phyloP scores from a whole-genome alignment of 139 green algal genomes.

The Closterium sp. region DNA sequence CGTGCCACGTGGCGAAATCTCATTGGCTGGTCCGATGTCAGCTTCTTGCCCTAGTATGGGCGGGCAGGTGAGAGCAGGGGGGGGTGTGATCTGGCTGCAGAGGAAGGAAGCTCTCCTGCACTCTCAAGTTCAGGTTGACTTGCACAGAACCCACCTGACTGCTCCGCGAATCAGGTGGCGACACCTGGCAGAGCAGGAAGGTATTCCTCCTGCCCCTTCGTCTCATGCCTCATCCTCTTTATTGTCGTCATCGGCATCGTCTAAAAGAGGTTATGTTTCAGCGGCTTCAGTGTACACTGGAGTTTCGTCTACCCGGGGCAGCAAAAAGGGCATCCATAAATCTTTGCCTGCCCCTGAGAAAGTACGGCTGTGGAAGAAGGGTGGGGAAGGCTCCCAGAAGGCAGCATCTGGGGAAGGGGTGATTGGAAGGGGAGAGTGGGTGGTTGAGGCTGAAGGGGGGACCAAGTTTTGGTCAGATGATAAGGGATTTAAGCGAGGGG shows the following conservation, averaged over 20 bases:
- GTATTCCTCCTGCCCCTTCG: not conserved
- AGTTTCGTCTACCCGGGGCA: not conserved
- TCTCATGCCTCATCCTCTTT: not conserved
- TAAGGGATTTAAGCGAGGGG: not conserved
- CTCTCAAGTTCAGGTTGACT: not conserved
- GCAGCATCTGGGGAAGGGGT: not conserved
- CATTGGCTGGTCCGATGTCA: not conserved
- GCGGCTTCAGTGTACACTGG: not conserved
- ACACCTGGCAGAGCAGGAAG: not conserved
- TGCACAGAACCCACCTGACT: not conserved
- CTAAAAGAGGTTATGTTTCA: not conserved
- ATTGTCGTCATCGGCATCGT: not conserved
- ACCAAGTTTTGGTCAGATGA: not conserved
- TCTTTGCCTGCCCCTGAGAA: not conserved
- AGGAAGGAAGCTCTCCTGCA: not conserved
- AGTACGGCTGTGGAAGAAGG: not conserved
- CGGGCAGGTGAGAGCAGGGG: not conserved
- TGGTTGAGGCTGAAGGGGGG: not conserved
- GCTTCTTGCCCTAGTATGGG: not conserved
- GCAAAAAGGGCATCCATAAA: not conserved
- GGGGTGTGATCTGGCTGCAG: not conserved
- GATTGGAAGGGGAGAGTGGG: not conserved
- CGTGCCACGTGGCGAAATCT: not conserved
- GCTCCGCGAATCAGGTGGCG: not conserved
- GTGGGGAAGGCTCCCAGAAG: not conserved